A percentile compares a stretch with the other conserved stretches of the same genome.
Conservation (phyloP, 2,329 filamentous ascomycete species). For the Verticillium nonalfalfae region DNA sequence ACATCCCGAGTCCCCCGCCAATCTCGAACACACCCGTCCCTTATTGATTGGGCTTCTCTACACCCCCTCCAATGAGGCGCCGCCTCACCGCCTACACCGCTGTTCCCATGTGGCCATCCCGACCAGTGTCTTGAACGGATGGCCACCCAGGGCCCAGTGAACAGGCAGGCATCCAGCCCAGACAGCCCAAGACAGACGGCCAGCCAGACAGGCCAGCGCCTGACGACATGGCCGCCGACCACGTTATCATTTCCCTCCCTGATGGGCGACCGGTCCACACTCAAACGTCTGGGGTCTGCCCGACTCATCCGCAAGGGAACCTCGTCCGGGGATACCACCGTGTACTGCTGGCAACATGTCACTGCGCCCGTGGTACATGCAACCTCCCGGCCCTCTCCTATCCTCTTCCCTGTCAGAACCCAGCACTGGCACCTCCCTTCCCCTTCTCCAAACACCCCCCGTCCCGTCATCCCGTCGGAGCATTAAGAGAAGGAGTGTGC, state of each 20-base stretch:
- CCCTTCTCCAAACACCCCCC: slow-evolving; percentile 1
- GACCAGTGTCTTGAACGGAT: neutral
- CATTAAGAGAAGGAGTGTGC: neutral
- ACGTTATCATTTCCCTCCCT: neutral
- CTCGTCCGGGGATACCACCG: neutral
- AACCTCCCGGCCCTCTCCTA: neutral
- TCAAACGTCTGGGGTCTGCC: neutral
- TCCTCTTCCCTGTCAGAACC: slow-evolving; percentile 2
- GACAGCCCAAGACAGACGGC: neutral
- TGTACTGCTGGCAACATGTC: neutral
- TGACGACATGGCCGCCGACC: neutral
- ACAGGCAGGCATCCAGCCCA: neutral
- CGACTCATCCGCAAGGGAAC: neutral
- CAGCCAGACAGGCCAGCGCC: neutral
- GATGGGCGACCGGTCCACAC: neutral
- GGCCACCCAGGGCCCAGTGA: neutral
- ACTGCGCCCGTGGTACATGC: neutral
- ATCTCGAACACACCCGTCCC: neutral
- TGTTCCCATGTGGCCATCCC: neutral
- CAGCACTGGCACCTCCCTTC: neutral
- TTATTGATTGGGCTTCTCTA: neutral
- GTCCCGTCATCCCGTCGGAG: slow-evolving; percentile 5
- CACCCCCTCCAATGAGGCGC: neutral
- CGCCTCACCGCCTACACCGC: neutral
- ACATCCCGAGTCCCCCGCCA: neutral